Evolutionary conservation across 768 basidiomycete species (phyloP), one percentile per base, ranked within the genome.

Genomic region (Termitomyces sp.): DNA sequence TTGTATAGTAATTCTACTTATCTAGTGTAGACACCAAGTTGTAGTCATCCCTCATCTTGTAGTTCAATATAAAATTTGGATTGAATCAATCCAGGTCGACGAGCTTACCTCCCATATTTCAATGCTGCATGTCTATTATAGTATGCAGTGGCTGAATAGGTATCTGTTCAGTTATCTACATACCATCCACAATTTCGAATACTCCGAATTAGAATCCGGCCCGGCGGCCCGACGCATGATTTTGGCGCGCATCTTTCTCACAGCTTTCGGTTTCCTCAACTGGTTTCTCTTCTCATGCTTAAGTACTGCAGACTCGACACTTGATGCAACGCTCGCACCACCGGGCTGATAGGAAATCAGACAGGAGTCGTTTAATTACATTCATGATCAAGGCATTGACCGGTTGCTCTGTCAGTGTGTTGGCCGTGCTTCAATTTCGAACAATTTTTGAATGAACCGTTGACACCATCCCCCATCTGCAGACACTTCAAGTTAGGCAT

Each of bases 1-100:
- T 53, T 50, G 42, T 59, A 57, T 18, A 45, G 28, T 36, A 56
- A n/a, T 2, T 39, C 22, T 60, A 20, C 18, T 36, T 57, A 38
- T 49, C 32, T 60, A 55, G 18, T 32, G 12, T 55, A 55, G 28
- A n/a, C 28, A 40, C 18, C n/a, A n/a, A n/a, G n/a, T 40, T n/a
- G 24, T 55, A 55, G 38, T 24, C 28, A n/a, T 4, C 38, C n/a
- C 20, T 38, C 13, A 38, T 24, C 24, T 24, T 22, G 5, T 20
- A 15, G 52, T 39, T 40, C 38, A 39, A 22, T 39, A 22, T 53
- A 15, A 24, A 36, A n/a, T 36, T 22, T 4, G 13, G 13, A 16
- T 15, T 13, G 51, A 22, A n/a, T n/a, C n/a, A 28, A 28, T 28
- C 28, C 28, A 28, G 4, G 28, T 28, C 28, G 28, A 28, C 28